phyloP scores from a whole-genome alignment of 768 basidiomycete species.

The Lactifluus echinatus region DNA sequence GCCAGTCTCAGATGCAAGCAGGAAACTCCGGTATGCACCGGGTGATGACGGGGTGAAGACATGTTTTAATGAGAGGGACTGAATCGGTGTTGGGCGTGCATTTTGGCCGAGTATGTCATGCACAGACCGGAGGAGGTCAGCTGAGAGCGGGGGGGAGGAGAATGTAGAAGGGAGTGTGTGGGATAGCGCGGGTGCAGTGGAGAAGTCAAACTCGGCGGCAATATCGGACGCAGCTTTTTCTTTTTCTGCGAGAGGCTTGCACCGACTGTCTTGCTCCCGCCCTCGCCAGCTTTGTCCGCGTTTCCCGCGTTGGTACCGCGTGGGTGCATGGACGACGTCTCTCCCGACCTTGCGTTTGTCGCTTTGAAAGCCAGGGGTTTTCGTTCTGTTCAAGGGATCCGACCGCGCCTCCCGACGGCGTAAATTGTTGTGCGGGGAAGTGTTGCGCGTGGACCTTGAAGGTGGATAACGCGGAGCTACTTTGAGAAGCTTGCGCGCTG shows the following conservation, averaged over 20 bases:
- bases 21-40: slow-evolving; percentile 38
- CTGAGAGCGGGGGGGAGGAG: slow-evolving; percentile 59
- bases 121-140: slow-evolving; percentile 52
- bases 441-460: slow-evolving; percentile 5
- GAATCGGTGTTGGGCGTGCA: slow-evolving; percentile 68
- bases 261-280: neutral
- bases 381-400: neutral
- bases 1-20: slow-evolving; percentile 84
- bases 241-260: no score
- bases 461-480: slow-evolving; percentile 12
- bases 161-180: slow-evolving; percentile 37
- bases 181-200: slow-evolving; percentile 21
- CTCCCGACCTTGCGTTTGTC: neutral
- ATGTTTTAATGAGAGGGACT: slow-evolving; percentile 62
- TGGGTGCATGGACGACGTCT: neutral
- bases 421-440: neutral
- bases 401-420: neutral
- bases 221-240: slow-evolving; percentile 13
- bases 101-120: slow-evolving; percentile 47
- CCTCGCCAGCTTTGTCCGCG: neutral
- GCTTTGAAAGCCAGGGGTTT: neutral
- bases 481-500: slow-evolving; percentile 10
- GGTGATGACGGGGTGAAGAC: slow-evolving; percentile 35
- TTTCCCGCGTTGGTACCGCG: no score
- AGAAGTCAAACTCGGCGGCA: slow-evolving; percentile 32